phyloP scores from a whole-genome alignment of 331 rosid genomes.

The Phaseolus coccineus region DNA sequence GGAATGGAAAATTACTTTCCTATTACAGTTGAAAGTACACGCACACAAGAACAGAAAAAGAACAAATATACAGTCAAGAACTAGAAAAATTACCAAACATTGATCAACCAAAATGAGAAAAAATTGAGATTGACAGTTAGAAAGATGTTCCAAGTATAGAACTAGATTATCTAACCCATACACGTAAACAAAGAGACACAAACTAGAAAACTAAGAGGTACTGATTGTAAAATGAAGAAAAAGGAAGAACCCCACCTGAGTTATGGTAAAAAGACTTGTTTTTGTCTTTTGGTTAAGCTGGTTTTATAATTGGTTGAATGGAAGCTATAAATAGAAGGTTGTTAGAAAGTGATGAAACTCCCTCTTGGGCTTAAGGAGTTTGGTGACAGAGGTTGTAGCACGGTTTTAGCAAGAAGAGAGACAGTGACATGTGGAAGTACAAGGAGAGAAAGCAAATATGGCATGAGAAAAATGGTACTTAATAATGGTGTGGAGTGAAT shows the following conservation, averaged over 20 bases:
- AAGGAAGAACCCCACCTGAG: constrained; percentile 21
- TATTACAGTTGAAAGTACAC: constrained; percentile 21
- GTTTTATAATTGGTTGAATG: background rate
- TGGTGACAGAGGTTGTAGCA: constrained; percentile 39
- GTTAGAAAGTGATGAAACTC: constrained; percentile 25
- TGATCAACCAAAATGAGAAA: constrained; percentile 14
- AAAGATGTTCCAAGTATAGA: background rate
- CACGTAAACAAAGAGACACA: background rate
- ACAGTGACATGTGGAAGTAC: constrained; percentile 44
- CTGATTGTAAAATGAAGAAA: background rate
- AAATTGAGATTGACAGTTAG: background rate
- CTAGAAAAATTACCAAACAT: background rate
- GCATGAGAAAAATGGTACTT: constrained; percentile 36
- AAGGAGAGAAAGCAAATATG: constrained; percentile 44
- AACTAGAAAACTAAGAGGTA: background rate
- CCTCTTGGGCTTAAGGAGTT: background rate
- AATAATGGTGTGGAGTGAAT: background rate
- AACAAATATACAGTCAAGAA: constrained; percentile 29
- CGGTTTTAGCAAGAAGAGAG: constrained; percentile 43
- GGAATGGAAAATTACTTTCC: constrained; percentile 7
- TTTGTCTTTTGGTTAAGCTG: background rate
- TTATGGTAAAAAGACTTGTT: constrained; percentile 12
- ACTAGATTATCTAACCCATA: background rate
- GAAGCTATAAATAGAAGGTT: background rate
- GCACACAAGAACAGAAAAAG: constrained; percentile 24